phyloP scores from a whole-genome alignment of 2,329 filamentous ascomycete species.

The Apiospora pterosperma region DNA sequence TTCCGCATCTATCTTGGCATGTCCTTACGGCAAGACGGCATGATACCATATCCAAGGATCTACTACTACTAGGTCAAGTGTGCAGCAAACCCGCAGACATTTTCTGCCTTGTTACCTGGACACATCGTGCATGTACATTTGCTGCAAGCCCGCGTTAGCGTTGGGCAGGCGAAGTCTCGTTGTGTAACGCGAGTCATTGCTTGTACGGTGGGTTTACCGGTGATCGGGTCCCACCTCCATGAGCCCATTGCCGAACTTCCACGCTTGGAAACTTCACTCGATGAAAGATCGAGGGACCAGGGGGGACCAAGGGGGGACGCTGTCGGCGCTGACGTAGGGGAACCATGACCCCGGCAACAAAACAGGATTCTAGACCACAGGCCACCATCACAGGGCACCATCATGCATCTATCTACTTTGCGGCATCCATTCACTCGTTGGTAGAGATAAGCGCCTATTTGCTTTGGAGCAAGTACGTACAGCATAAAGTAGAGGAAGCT shows the following conservation, averaged over 20 bases:
- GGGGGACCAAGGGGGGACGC: too few relatives aligned
- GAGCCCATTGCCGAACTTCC: conserved; percentile 2
- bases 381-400: not conserved
- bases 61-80: not conserved
- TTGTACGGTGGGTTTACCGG: not conserved
- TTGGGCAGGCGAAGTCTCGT: not conserved
- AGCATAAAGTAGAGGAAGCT: not conserved
- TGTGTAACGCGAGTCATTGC: not conserved
- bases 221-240: not conserved
- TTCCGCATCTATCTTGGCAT: not conserved
- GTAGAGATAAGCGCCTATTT: not conserved
- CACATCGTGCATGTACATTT: not conserved
- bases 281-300: too few relatives aligned
- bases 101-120: not conserved
- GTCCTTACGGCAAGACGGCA: not conserved
- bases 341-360: not conserved
- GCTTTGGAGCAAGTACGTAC: not conserved
- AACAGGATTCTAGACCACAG: not conserved
- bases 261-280: not conserved
- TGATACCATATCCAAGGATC: not conserved
- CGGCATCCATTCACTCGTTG: too few relatives aligned
- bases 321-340: not conserved
- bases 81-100: not conserved
- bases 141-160: not conserved
- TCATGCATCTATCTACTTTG: not conserved